Conservation (phyloP, 352 stramenopile species). For the Globisporangium carolinianum region DNA sequence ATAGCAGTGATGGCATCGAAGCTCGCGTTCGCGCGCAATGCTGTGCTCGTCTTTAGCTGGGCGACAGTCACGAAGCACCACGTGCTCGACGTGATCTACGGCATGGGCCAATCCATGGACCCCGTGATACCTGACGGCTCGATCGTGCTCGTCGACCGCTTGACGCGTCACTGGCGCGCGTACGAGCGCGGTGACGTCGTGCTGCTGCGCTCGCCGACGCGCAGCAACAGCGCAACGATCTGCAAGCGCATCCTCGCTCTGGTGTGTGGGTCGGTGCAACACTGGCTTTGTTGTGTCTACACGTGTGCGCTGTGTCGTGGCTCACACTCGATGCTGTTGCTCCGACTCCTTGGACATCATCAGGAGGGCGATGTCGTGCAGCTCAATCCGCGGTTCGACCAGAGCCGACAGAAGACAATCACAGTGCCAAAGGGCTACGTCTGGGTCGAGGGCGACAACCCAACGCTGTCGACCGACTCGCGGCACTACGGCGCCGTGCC, state of each 20-base stretch:
- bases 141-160: slow-evolving; percentile 74
- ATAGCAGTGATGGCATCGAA: neutral
- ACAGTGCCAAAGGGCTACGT: slow-evolving; percentile 90
- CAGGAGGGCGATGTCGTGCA: slow-evolving; percentile 80
- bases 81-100: slow-evolving; percentile 75
- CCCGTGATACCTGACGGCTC: slow-evolving; percentile 76
- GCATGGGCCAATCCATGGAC: slow-evolving; percentile 80
- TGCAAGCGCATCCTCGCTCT: slow-evolving; percentile 85
- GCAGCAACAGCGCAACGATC: slow-evolving; percentile 61
- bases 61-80: slow-evolving; percentile 58
- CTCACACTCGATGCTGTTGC: neutral
- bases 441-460: slow-evolving; percentile 97
- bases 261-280: slow-evolving; percentile 20
- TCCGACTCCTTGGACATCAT: neutral
- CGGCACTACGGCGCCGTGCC: slow-evolving; percentile 92
- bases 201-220: slow-evolving; percentile 72
- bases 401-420: slow-evolving; percentile 45
- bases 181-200: slow-evolving; percentile 79
- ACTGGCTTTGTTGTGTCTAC: neutral
- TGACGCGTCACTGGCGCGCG: slow-evolving; percentile 58
- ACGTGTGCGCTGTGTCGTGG: neutral
- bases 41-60: slow-evolving; percentile 54
- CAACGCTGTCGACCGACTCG: slow-evolving; percentile 91
- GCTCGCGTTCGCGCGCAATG: slow-evolving; percentile 27
- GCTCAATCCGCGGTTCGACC: slow-evolving; percentile 65